A percentile compares a stretch with the other conserved stretches of the same genome.
Conservation (phyloP, 352 stramenopile species). For the Globisporangium nagaii region DNA sequence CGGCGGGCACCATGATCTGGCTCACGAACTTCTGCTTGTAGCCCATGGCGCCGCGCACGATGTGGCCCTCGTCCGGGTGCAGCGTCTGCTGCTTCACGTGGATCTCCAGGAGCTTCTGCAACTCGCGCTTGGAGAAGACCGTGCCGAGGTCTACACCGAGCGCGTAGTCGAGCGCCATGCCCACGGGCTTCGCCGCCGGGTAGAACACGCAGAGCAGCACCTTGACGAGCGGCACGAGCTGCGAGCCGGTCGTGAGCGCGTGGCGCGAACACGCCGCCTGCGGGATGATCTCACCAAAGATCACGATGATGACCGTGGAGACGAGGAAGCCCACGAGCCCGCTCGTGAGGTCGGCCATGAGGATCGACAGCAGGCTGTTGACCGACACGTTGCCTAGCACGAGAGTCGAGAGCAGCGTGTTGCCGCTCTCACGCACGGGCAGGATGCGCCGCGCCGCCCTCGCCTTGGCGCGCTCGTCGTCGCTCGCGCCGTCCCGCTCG, state of each 20-base stretch:
- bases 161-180: conserved; percentile 85
- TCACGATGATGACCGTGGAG: conserved; percentile 93
- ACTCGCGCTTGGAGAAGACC: conserved; percentile 91
- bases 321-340: conserved; percentile 91
- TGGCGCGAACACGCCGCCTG: conserved; percentile 92
- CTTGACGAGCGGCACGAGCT: conserved; percentile 87
- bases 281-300: conserved; percentile 94
- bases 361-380: conserved; percentile 96
- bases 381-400: conserved; percentile 96
- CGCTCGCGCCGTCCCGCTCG: conserved; percentile 62
- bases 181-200: conserved; percentile 87
- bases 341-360: conserved; percentile 90
- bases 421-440: conserved; percentile 90
- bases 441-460: conserved; percentile 64
- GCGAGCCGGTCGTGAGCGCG: conserved; percentile 68
- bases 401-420: conserved; percentile 96
- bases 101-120: conserved; percentile 96
- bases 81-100: conserved; percentile 91
- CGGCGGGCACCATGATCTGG: conserved; percentile 92
- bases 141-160: conserved; percentile 94
- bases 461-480: conserved; percentile 53
- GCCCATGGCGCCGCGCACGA: conserved; percentile 89
- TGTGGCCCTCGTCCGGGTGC: conserved; percentile 92
- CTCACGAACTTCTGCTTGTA: conserved; percentile 74
- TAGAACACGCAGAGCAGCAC: conserved; percentile 92